phyloP scores from a whole-genome alignment of 2,329 filamentous ascomycete species.

The Aureobasidium sp. region DNA sequence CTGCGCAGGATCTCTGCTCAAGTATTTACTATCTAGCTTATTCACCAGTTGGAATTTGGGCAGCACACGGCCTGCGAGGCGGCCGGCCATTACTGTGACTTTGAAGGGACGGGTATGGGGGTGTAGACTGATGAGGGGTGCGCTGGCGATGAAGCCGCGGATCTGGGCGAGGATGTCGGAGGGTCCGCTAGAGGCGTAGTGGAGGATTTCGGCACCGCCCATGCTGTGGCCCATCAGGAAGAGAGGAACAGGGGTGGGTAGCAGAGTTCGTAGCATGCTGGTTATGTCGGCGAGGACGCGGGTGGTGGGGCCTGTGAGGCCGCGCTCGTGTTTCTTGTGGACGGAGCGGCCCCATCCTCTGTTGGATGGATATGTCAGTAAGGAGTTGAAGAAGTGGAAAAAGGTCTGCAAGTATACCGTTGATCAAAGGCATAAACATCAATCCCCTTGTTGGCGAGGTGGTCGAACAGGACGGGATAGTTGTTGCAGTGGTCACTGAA shows the following conservation, averaged over 20 bases:
- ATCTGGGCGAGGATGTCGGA: conserved; percentile 52
- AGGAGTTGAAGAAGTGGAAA: too few species aligned
- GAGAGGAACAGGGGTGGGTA: conserved; percentile 48
- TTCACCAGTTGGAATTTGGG: conserved; percentile 62
- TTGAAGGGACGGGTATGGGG: conserved; percentile 55
- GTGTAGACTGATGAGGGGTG: conserved; percentile 71
- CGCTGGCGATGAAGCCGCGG: conserved; percentile 66
- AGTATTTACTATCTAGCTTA: conserved; percentile 53
- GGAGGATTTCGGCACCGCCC: conserved; percentile 74
- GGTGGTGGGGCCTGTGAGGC: conserved; percentile 65
- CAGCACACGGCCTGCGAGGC: conserved; percentile 59
- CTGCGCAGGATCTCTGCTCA: conserved; percentile 62
- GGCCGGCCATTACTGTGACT: conserved; percentile 58
- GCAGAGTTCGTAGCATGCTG: conserved; percentile 59
- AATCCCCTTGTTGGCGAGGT: conserved; percentile 63
- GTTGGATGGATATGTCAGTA: not conserved
- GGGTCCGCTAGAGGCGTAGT: conserved; percentile 44
- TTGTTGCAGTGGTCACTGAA: conserved; percentile 78
- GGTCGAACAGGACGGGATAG: conserved; percentile 68
- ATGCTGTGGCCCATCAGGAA: conserved; percentile 90
- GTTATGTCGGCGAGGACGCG: conserved; percentile 72
- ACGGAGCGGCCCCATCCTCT: conserved; percentile 76
- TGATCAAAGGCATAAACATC: conserved; percentile 76
- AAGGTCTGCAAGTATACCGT: conserved; percentile 27
- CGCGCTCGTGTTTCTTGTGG: conserved; percentile 53